A percentile compares a stretch with the other conserved stretches of the same genome.
Evolutionary conservation across 139 green algal genomes (phyloP).

Genomic region (Haematococcus lacustris): DNA sequence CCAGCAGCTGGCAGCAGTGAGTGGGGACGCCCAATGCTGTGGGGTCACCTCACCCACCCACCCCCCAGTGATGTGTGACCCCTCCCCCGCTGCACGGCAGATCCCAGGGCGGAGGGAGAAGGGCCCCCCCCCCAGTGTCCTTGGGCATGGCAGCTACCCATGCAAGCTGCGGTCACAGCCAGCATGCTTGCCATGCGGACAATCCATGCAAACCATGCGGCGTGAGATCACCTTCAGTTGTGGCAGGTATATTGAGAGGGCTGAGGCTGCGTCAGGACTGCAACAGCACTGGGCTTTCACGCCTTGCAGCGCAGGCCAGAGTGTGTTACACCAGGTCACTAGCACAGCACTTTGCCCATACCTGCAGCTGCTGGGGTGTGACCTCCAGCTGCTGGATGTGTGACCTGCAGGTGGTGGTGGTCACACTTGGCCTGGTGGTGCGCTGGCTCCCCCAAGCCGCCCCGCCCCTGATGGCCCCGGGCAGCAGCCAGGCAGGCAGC

Average conservation of each 20-base stretch:
- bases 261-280: too few species aligned
- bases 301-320: background rate
- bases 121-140: too few species aligned
- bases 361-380: background rate
- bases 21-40: background rate
- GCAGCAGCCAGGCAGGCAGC: background rate
- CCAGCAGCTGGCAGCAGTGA: slow-evolving; percentile 6
- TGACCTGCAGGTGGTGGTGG: slow-evolving; percentile 6
- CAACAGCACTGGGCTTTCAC: too few species aligned
- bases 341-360: background rate
- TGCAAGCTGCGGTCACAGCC: too few species aligned
- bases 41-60: background rate
- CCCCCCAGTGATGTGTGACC: background rate
- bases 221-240: too few species aligned
- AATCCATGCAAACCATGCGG: too few species aligned
- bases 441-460: background rate
- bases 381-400: too few species aligned
- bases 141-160: too few species aligned
- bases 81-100: background rate
- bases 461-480: background rate
- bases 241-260: too few species aligned
- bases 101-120: too few species aligned
- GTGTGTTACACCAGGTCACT: background rate
- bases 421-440: background rate
- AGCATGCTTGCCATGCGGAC: too few species aligned